phyloP scores from a whole-genome alignment of 208 protist species.

The Porcisia hertigi region DNA sequence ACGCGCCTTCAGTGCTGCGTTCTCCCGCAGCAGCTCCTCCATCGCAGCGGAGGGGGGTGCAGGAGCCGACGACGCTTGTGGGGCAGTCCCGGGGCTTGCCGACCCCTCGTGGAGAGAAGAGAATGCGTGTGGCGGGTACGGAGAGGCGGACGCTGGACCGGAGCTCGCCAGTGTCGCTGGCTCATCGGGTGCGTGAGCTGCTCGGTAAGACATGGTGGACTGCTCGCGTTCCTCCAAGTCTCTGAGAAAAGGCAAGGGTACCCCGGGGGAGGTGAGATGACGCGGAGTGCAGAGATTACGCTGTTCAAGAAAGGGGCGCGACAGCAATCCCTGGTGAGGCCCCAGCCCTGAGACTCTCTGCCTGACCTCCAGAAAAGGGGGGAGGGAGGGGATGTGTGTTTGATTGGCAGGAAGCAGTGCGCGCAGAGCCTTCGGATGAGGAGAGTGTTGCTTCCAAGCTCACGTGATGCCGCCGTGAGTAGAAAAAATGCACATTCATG shows the following conservation, averaged over 20 bases:
- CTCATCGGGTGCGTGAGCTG: not conserved
- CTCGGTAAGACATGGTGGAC: slow-evolving; percentile 1
- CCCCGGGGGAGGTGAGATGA: not conserved
- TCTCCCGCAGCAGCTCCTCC: slow-evolving; percentile 61
- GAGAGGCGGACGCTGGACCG: not conserved
- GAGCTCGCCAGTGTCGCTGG: slow-evolving; percentile 7
- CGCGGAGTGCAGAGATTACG: not conserved
- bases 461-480: not conserved
- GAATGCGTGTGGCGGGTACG: not conserved
- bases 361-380: not conserved
- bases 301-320: not conserved
- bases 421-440: not conserved
- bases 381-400: not conserved
- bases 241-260: no score
- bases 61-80: not conserved
- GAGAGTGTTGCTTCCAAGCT: not conserved
- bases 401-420: not conserved
- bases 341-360: not conserved
- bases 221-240: not conserved
- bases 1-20: slow-evolving; percentile 41
- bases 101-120: not conserved
- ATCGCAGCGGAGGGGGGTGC: slow-evolving; percentile 5
- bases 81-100: not conserved
- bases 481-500: not conserved
- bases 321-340: not conserved